A percentile compares a stretch with the other conserved stretches of the same genome.
phyloP scores from a whole-genome alignment of 352 stramenopile genomes.

The Pythium oligandrum region DNA sequence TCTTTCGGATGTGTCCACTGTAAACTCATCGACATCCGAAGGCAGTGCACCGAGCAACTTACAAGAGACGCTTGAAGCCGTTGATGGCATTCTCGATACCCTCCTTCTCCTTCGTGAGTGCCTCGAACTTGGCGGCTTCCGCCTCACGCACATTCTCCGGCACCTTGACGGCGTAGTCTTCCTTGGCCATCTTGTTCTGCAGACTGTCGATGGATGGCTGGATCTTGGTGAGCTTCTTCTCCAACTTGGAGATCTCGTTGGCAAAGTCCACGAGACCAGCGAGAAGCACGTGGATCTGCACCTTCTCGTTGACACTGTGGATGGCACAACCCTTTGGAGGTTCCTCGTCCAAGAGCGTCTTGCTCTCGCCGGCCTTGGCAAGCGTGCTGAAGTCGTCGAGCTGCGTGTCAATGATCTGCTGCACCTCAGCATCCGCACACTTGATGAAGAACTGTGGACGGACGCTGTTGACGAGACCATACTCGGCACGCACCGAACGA shows the following conservation, averaged over 20 bases:
- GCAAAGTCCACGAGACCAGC: slow-evolving; percentile 82
- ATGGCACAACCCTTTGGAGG: slow-evolving; percentile 88
- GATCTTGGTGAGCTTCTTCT: slow-evolving; percentile 87
- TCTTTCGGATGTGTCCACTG: too few relatives aligned
- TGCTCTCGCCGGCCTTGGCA: slow-evolving; percentile 87
- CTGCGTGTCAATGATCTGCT: slow-evolving; percentile 74
- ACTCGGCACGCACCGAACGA: slow-evolving; percentile 91
- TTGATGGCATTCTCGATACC: slow-evolving; percentile 72
- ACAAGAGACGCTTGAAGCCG: slow-evolving; percentile 76
- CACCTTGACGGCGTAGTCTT: slow-evolving; percentile 79
- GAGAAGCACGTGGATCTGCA: slow-evolving; percentile 87
- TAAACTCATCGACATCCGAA: too few relatives aligned
- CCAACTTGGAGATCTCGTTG: slow-evolving; percentile 88
- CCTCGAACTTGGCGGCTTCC: slow-evolving; percentile 73
- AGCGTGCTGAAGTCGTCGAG: slow-evolving; percentile 95
- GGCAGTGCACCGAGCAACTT: slow-evolving; percentile 4
- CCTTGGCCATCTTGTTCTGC: slow-evolving; percentile 75
- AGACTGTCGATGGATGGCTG: slow-evolving; percentile 64
- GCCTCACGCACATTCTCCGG: slow-evolving; percentile 73
- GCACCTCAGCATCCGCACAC: slow-evolving; percentile 67
- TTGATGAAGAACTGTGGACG: slow-evolving; percentile 89
- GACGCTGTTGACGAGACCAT: slow-evolving; percentile 76
- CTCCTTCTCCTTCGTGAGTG: slow-evolving; percentile 76
- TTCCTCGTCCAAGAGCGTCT: slow-evolving; percentile 84
- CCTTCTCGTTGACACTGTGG: slow-evolving; percentile 92